Conservation (phyloP, 495 filamentous ascomycete species). For the Aspergillus heteromorphus region DNA sequence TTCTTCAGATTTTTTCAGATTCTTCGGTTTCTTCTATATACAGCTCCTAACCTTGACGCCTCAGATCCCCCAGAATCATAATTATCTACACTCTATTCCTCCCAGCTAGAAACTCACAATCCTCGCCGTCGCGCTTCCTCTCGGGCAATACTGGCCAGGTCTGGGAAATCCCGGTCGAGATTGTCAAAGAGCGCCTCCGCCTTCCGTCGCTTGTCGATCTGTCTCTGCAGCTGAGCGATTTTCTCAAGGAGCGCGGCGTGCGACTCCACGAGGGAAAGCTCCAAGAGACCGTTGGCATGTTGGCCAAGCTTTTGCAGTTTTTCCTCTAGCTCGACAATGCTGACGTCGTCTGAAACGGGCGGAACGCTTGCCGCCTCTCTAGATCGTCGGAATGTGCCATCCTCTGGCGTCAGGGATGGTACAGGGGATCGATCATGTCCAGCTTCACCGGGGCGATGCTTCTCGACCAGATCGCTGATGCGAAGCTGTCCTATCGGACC, state of each 20-base stretch:
- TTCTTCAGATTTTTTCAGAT: too few relatives aligned
- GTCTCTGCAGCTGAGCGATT: conserved; percentile 10
- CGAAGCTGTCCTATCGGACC: conserved; percentile 10
- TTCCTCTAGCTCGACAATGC: conserved; percentile 10
- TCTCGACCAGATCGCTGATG: conserved; percentile 14
- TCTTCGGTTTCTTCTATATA: too few relatives aligned
- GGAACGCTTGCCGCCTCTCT: background rate
- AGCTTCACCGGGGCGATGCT: background rate
- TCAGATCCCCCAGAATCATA: too few relatives aligned
- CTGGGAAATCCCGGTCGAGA: conserved; percentile 18
- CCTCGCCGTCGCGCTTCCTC: conserved; percentile 21
- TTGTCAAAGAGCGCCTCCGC: conserved; percentile 12
- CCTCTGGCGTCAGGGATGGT: background rate
- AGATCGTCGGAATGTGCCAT: background rate
- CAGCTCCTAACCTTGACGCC: too few relatives aligned
- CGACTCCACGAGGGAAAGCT: conserved; percentile 15
- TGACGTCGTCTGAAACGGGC: conserved; percentile 1
- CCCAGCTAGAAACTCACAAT: background rate
- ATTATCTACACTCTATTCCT: background rate
- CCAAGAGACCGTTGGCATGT: conserved; percentile 14
- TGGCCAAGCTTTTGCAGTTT: conserved; percentile 6
- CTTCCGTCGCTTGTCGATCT: conserved; percentile 18
- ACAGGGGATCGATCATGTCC: background rate
- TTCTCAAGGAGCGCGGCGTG: conserved; percentile 12
- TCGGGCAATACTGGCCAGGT: conserved; percentile 14